Conservation (phyloP, 371 early-diverging fungal species). For the Rhizopus arrhizus region DNA sequence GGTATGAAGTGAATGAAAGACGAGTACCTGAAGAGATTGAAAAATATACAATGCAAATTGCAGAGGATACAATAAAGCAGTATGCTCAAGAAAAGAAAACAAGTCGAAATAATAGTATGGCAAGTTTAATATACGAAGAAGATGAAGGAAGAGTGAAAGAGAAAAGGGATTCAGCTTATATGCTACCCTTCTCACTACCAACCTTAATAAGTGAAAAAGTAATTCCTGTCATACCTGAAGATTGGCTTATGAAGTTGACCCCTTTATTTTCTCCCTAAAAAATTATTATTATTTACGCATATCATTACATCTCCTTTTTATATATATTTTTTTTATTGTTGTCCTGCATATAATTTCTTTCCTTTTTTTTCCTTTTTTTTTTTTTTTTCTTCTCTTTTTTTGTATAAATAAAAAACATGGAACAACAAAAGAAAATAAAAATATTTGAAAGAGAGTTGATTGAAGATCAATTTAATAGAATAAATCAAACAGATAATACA, state of each 20-base stretch:
- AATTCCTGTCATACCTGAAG: conserved; percentile 43
- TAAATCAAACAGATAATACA: conserved; percentile 45
- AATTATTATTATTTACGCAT: no score
- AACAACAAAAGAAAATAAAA: not conserved
- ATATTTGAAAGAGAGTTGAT: conserved; percentile 38
- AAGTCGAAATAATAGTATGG: conserved; percentile 35
- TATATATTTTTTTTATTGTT: not conserved
- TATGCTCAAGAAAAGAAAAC: conserved; percentile 30
- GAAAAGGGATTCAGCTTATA: conserved; percentile 50
- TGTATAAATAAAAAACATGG: not conserved
- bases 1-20: conserved; percentile 84
- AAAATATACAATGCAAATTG: conserved; percentile 70
- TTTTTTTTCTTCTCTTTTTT: not conserved
- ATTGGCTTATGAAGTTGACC: conserved; percentile 46
- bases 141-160: conserved; percentile 40
- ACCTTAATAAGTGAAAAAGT: conserved; percentile 13
- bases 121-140: conserved; percentile 28
- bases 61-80: conserved; percentile 60
- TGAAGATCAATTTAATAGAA: conserved; percentile 34
- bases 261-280: conserved; percentile 2
- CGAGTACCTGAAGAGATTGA: conserved; percentile 70
- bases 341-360: conserved; percentile 5
- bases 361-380: conserved; percentile 8
- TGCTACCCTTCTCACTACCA: conserved; percentile 60
- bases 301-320: no score